Base-by-base conservation (phyloP, 1,139 yeast genomes). In the Pichia sp. region DNA sequence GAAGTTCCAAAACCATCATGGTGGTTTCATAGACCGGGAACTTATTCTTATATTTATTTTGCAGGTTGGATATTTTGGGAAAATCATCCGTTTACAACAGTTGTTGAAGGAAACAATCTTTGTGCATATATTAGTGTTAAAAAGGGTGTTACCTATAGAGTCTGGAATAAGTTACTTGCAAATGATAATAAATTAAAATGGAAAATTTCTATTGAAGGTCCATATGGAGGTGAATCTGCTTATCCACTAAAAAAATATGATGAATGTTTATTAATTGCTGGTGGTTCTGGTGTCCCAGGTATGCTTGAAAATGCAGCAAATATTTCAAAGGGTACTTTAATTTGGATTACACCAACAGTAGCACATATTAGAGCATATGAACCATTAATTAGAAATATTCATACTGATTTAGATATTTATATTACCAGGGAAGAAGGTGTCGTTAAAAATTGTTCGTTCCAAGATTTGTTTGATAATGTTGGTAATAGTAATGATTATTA, bases 271-370 rank as follows among this genome's bases (percentile, higher is more conserved):
- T 67, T 83, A 39, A 55, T 82, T 44, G 79, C 82, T 3, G 85
- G 89, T 49, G 89, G 89, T 37, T 77, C 42, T 47, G 95, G 94
- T 52, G 71, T 83, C 50, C 85, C 94, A 3, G 83, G 84, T 30
- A 43, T 50, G 30, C 68, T 62, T 47, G 65, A 67, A 37, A 73
- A 68, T 52, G 69, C 70, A 5, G 54, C 60, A 33, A 61, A 64
- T 39, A 56, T 43, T n/a, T n/a, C 40, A 2, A 29, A 28, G 1
- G 49, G 46, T 25, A 51, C 46, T 27, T 38, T 51, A 9, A 29
- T 53, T 12, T 53, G 52, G 54, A 35, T 53, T 33, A 30, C 43
- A 8, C 42, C 31, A 37, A 39, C 40, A 11, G 31, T 49, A 22
- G 24, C 27, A 1, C 32, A 26, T 12, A 42, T 41, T 9, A 40